Percentiles rank a stretch among this genome's conserved stretches.
Evolutionary conservation across 306 rosid species (phyloP).

Genomic region (Echinosophora koreensis): DNA sequence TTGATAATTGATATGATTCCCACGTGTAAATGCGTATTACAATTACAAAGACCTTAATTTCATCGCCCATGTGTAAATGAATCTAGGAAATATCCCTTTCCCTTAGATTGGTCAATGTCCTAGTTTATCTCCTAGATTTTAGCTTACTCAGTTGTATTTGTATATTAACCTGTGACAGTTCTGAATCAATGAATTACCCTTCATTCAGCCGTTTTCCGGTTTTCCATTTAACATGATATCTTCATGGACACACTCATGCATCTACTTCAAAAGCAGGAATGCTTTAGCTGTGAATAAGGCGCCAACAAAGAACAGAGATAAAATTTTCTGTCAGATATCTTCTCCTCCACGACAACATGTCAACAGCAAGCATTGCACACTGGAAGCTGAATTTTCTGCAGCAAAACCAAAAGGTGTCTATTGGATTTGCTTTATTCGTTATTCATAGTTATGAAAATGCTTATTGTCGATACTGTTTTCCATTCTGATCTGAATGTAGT

Average conservation of each 20-base stretch:
- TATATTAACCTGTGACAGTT: constrained; percentile 27
- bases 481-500: not conserved
- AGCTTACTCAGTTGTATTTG: constrained; percentile 1
- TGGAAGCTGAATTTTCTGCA: constrained; percentile 13
- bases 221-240: constrained; percentile 44
- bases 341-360: constrained; percentile 5
- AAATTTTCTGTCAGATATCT: not conserved
- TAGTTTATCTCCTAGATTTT: constrained; percentile 45
- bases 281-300: constrained; percentile 33
- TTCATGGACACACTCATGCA: constrained; percentile 42
- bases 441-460: not conserved
- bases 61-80: not conserved
- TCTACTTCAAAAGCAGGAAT: constrained; percentile 32
- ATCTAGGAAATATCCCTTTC: constrained; percentile 4
- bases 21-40: constrained; percentile 3
- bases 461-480: constrained; percentile 21
- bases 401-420: constrained; percentile 43
- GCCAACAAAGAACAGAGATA: constrained; percentile 40
- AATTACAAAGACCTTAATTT: constrained; percentile 14
- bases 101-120: constrained; percentile 41
- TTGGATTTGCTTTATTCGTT: constrained; percentile 21
- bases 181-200: constrained; percentile 5
- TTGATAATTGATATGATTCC: not conserved
- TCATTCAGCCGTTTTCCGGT: not conserved
- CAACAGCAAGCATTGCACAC: constrained; percentile 18